A percentile compares a stretch with the other conserved stretches of the same genome.
Conservation (phyloP, 208 protist species). For the Leishmania braziliensis region DNA sequence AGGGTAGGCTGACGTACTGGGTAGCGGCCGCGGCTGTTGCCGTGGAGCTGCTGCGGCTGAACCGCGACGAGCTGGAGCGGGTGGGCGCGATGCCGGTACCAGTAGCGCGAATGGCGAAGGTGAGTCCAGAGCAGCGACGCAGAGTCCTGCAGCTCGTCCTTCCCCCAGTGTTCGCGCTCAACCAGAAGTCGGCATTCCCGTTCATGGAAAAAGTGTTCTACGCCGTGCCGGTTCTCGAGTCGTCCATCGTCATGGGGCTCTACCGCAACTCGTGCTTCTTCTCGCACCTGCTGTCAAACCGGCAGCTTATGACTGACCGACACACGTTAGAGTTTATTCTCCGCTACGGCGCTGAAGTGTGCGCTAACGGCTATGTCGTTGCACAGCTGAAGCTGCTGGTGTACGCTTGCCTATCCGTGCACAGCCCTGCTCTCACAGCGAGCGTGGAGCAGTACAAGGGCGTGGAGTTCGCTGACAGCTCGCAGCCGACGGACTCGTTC, state of each 20-base stretch:
- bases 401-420: background rate
- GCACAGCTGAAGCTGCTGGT: slow-evolving; percentile 33
- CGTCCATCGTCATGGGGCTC: slow-evolving; percentile 28
- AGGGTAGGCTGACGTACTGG: slow-evolving; percentile 32
- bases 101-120: slow-evolving; percentile 4
- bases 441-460: slow-evolving; percentile 21
- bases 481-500: background rate
- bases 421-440: background rate
- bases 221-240: slow-evolving; percentile 17
- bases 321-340: slow-evolving; percentile 30
- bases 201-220: slow-evolving; percentile 46
- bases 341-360: slow-evolving; percentile 30
- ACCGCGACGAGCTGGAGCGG: slow-evolving; percentile 25
- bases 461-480: slow-evolving; percentile 15
- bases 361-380: slow-evolving; percentile 55
- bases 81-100: slow-evolving; percentile 10
- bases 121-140: slow-evolving; percentile 13
- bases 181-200: slow-evolving; percentile 40
- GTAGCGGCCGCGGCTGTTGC: slow-evolving; percentile 29
- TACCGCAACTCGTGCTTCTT: slow-evolving; percentile 66
- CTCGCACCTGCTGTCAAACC: slow-evolving; percentile 26
- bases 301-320: slow-evolving; percentile 2
- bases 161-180: slow-evolving; percentile 48
- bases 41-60: slow-evolving; percentile 23
- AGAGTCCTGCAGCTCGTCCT: slow-evolving; percentile 33